A percentile compares a stretch with the other conserved stretches of the same genome.
These are phyloP conservation scores for Fusarium citri DNA, from an alignment of 2,329 filamentous ascomycete species.

Conservation along the genomic window DNA sequence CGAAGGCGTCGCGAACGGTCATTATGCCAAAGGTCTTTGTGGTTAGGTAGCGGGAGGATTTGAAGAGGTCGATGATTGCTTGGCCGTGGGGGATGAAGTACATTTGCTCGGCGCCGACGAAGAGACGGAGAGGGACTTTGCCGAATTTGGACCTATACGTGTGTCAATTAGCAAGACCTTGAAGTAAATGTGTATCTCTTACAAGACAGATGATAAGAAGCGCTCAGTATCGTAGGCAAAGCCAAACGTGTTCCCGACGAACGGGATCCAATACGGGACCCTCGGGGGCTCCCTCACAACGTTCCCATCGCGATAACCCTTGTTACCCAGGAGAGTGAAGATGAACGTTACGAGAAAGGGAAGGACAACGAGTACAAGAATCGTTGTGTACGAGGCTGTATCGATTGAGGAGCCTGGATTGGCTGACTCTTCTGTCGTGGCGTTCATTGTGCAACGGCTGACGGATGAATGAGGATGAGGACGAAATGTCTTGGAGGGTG, in stretches of 20 bases:
- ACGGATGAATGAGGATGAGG: not conserved
- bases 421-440: not conserved
- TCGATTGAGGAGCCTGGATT: not conserved
- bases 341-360: constrained; percentile 21
- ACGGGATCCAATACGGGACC: constrained; percentile 35
- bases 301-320: not conserved
- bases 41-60: constrained; percentile 25
- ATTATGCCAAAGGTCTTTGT: constrained; percentile 29
- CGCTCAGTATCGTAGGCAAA: constrained; percentile 33
- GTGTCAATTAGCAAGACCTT: not conserved
- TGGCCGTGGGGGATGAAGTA: constrained; percentile 37
- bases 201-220: constrained; percentile 30
- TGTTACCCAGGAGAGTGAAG: constrained; percentile 17
- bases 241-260: constrained; percentile 26
- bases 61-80: constrained; percentile 29
- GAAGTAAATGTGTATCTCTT: fast-evolving
- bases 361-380: not conserved
- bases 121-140: constrained; percentile 30
- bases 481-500: not conserved
- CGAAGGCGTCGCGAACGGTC: constrained; percentile 35
- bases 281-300: constrained; percentile 15
- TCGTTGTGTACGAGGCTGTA: not conserved
- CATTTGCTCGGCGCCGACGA: constrained; percentile 29
- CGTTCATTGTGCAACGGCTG: constrained; percentile 9
- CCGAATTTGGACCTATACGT: constrained; percentile 31